Conservation (phyloP, 805 yeast species). For the Candida xyloterini region DNA sequence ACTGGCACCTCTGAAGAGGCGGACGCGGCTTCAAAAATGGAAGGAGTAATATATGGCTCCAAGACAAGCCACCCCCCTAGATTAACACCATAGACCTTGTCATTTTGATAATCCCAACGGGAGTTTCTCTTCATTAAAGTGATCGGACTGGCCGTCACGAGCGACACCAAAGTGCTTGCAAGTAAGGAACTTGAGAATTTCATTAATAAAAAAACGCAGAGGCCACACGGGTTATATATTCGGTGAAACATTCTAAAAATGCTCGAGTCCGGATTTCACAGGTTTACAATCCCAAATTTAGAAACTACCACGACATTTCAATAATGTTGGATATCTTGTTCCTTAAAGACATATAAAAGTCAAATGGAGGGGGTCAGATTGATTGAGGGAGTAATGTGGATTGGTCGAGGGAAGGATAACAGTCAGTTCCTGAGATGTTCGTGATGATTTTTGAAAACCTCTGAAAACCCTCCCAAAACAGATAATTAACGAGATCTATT, state of each 20-base stretch:
- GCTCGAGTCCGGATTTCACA: constrained; percentile 6
- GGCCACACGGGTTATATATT: constrained; percentile 4
- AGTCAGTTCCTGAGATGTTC: too few species aligned
- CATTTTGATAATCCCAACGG: constrained; percentile 31
- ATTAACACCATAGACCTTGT: constrained; percentile 59
- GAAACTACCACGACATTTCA: not conserved
- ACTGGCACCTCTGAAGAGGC: constrained; percentile 48
- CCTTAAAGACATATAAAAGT: too few species aligned
- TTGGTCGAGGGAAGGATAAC: too few species aligned
- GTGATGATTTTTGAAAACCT: too few species aligned
- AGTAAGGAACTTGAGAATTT: constrained; percentile 8
- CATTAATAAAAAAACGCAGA: constrained; percentile 7
- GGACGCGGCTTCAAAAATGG: constrained; percentile 56
- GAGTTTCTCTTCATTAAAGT: constrained; percentile 29
- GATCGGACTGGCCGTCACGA: constrained; percentile 23
- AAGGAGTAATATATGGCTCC: constrained; percentile 85
- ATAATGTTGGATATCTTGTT: too few species aligned
- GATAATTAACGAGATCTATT: constrained; percentile 3
- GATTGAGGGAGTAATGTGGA: too few species aligned
- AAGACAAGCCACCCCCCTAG: constrained; percentile 90
- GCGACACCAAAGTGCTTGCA: constrained; percentile 5
- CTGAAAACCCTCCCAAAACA: constrained; percentile 3
- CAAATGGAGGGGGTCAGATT: too few species aligned
- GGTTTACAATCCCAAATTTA: constrained; percentile 1
- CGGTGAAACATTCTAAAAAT: constrained; percentile 5